phyloP scores from a whole-genome alignment of 1,284 basidiomycete genomes.

The Cutaneotrichosporon sp. region DNA sequence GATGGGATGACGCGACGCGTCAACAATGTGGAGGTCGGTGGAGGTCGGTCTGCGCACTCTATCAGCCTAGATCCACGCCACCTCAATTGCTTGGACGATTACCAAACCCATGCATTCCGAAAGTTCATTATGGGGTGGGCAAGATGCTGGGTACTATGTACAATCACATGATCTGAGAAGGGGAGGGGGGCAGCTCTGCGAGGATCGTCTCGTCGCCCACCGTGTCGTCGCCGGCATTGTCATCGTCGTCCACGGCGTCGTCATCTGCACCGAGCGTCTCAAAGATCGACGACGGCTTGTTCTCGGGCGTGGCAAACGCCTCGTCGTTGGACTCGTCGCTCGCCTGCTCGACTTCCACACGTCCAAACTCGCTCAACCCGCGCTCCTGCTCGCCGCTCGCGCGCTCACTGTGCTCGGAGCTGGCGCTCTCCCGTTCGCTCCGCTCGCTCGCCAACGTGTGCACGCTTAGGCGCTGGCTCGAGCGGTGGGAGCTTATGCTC shows the following conservation, averaged over 20 bases:
- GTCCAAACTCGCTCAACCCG: no score
- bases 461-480: slow-evolving; percentile 1
- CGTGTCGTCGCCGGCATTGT: slow-evolving; percentile 12
- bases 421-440: no score
- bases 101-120: background rate
- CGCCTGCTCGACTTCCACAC: background rate
- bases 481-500: background rate
- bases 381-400: no score
- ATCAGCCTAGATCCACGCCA: no score
- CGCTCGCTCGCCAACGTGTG: slow-evolving; percentile 2
- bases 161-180: slow-evolving; percentile 8
- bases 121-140: slow-evolving; percentile 7
- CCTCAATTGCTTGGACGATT: no score
- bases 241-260: slow-evolving; percentile 7
- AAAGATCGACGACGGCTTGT: background rate
- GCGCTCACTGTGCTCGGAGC: no score
- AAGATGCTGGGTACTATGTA: slow-evolving; percentile 24
- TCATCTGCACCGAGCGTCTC: background rate
- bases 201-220: slow-evolving; percentile 9
- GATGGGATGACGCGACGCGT: slow-evolving; percentile 1
- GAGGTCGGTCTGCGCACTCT: no score
- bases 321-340: background rate
- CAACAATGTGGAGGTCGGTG: slow-evolving; percentile 8
- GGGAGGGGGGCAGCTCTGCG: slow-evolving; percentile 4
- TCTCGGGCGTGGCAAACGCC: background rate